Evolutionary conservation across 176 grass and related monocot genomes (phyloP).

Genomic region (Poa pratensis): DNA sequence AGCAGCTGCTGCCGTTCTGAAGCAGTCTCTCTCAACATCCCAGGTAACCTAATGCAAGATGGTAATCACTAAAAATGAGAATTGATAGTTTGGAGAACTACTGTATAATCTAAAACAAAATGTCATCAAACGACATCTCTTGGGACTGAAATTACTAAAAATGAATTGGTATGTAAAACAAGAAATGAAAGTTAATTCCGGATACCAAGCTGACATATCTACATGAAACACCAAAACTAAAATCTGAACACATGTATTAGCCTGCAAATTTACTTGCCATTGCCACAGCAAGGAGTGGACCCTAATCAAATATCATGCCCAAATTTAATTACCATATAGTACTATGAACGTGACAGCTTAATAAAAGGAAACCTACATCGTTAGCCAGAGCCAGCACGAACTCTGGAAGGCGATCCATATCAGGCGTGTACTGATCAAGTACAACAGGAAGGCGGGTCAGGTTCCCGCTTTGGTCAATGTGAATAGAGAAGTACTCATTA

Average conservation of each 20-base stretch:
- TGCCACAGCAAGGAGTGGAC: background rate
- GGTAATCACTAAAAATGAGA: conserved; percentile 26
- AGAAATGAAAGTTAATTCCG: conserved; percentile 6
- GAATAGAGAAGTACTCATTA: conserved; percentile 89
- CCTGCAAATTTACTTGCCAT: conserved; percentile 22
- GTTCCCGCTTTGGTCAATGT: conserved; percentile 71
- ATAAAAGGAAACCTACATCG: conserved; percentile 73
- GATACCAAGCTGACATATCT: background rate
- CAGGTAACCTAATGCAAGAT: conserved; percentile 66
- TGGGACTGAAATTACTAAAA: background rate
- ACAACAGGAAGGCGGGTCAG: conserved; percentile 84
- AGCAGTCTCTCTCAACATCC: conserved; percentile 91
- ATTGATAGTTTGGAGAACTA: background rate
- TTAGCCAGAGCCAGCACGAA: conserved; percentile 79
- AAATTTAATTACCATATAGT: conserved; percentile 25
- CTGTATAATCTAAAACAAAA: conserved; percentile 32
- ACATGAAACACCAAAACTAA: conserved; percentile 7
- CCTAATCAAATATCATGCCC: background rate
- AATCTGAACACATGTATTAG: conserved; percentile 19
- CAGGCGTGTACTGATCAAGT: conserved; percentile 95
- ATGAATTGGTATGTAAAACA: background rate
- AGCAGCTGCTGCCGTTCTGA: conserved; percentile 76
- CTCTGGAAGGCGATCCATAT: conserved; percentile 86
- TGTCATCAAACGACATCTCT: conserved; percentile 17
- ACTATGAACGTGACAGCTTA: conserved; percentile 5